phyloP scores from a whole-genome alignment of 140 eudicot genomes.

The Flaveria floridana region DNA sequence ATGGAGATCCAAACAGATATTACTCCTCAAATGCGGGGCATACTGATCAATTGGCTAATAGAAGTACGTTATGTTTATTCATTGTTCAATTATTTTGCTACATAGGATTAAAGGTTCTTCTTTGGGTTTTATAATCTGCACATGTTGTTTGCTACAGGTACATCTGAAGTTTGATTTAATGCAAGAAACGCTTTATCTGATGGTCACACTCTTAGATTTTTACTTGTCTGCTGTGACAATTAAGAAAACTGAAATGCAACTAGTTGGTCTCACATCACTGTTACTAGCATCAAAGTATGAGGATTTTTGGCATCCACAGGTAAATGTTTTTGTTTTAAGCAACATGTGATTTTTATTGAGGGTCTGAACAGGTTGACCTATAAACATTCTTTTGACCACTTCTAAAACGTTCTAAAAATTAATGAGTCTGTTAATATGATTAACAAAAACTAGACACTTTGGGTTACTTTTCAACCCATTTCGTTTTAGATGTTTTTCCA shows the following conservation, averaged over 20 bases:
- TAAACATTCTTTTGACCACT: not conserved
- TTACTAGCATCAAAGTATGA: slow-evolving; percentile 93
- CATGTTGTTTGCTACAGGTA: slow-evolving; percentile 48
- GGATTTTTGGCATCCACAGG: slow-evolving; percentile 98
- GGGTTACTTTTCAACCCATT: not conserved
- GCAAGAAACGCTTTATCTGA: slow-evolving; percentile 92
- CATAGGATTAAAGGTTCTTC: slow-evolving; percentile 10
- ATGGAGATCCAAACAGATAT: slow-evolving; percentile 75
- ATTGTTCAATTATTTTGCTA: slow-evolving; percentile 1
- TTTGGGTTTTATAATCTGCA: slow-evolving; percentile 16
- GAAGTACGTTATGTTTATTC: slow-evolving; percentile 49
- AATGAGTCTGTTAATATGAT: not conserved
- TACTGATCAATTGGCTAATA: slow-evolving; percentile 90
- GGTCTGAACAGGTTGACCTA: not conserved
- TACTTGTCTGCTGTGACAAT: slow-evolving; percentile 57
- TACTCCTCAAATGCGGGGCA: slow-evolving; percentile 85
- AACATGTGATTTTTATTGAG: not conserved
- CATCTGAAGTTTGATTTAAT: slow-evolving; percentile 81
- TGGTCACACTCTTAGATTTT: slow-evolving; percentile 72
- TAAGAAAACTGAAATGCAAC: slow-evolving; percentile 72
- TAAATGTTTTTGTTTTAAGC: slow-evolving; percentile 27
- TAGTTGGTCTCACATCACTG: slow-evolving; percentile 91
- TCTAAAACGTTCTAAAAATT: not conserved
- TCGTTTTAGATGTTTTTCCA: not conserved
- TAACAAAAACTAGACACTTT: not conserved